Percentiles rank a stretch among this genome's conserved stretches.
These are phyloP conservation scores for Phaffia tasmanica DNA, from an alignment of 768 basidiomycete genomes.

Conservation along the genomic window DNA sequence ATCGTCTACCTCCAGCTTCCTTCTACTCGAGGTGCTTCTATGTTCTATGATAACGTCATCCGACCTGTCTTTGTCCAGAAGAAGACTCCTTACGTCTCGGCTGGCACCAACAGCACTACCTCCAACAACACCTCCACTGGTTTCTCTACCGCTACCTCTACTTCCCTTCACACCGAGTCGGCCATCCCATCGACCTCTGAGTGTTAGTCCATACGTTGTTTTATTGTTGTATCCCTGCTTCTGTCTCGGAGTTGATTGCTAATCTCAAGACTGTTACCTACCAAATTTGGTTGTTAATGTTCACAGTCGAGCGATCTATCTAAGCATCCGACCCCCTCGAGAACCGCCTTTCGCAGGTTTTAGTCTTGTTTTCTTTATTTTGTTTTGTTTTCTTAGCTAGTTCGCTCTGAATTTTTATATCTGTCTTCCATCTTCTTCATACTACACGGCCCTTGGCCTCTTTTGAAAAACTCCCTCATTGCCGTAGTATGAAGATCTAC, in stretches of 20 bases:
- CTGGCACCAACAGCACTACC: neutral
- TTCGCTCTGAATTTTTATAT: too few species aligned
- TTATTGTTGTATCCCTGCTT: neutral
- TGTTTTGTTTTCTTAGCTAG: too few species aligned
- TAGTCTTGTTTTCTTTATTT: too few species aligned
- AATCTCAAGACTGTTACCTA: neutral
- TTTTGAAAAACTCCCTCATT: too few species aligned
- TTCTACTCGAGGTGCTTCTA: conserved; percentile 66
- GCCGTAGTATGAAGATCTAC: too few species aligned
- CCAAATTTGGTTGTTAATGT: too few species aligned
- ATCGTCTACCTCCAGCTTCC: conserved; percentile 73
- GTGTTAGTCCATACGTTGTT: neutral
- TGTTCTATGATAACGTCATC: conserved; percentile 60
- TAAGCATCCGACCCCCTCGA: too few species aligned
- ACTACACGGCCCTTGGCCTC: too few species aligned
- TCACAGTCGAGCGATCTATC: too few species aligned
- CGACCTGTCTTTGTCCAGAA: conserved; percentile 57
- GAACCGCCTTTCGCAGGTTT: too few species aligned
- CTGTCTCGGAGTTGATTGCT: neutral
- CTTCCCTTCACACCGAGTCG: conserved; percentile 1
- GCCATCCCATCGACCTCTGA: neutral
- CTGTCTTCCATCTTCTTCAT: too few species aligned
- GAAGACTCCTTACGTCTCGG: neutral
- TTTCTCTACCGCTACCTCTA: neutral
- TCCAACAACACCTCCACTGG: neutral